These are phyloP conservation scores for Shiraia sp. DNA, from an alignment of 2,329 filamentous ascomycete genomes.

Conservation along the genomic window DNA sequence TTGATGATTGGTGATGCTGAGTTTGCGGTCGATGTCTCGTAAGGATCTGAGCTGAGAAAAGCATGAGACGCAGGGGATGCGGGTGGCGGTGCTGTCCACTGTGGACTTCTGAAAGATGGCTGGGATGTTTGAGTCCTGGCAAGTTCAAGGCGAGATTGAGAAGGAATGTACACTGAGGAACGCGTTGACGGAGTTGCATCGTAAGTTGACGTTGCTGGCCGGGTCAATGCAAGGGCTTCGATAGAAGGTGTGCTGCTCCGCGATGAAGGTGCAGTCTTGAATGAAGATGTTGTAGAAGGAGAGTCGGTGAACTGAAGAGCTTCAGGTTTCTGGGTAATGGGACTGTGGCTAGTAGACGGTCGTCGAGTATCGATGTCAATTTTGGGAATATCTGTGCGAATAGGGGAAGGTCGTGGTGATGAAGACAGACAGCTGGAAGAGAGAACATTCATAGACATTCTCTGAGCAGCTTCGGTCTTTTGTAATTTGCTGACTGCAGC, in stretches of 20 bases:
- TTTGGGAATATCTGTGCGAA: constrained; percentile 28
- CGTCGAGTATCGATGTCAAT: constrained; percentile 26
- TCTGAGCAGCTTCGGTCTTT: constrained; percentile 29
- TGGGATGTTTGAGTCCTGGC: constrained; percentile 19
- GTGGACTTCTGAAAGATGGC: constrained; percentile 23
- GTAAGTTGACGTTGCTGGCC: constrained; percentile 27
- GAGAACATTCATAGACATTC: constrained; percentile 29
- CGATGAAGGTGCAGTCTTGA: constrained; percentile 24
- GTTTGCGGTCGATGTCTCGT: constrained; percentile 34
- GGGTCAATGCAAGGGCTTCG: constrained; percentile 17
- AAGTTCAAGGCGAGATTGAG: constrained; percentile 20
- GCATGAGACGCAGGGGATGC: constrained; percentile 34
- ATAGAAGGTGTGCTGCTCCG: constrained; percentile 31
- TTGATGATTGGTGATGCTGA: constrained; percentile 40
- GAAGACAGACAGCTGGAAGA: constrained; percentile 12
- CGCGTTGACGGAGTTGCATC: constrained; percentile 19
- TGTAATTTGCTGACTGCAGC: constrained; percentile 33
- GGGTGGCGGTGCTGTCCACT: constrained; percentile 32
- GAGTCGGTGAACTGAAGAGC: constrained; percentile 25
- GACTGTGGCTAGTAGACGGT: constrained; percentile 35
- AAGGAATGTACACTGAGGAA: constrained; percentile 33
- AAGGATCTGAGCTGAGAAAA: constrained; percentile 46
- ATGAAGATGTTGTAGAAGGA: constrained; percentile 27
- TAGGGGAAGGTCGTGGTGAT: constrained; percentile 9
- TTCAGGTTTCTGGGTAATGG: constrained; percentile 23